A percentile compares a stretch with the other conserved stretches of the same genome.
Conservation (phyloP, 495 filamentous ascomycete species). For the Hapsidospora chrysogenum region DNA sequence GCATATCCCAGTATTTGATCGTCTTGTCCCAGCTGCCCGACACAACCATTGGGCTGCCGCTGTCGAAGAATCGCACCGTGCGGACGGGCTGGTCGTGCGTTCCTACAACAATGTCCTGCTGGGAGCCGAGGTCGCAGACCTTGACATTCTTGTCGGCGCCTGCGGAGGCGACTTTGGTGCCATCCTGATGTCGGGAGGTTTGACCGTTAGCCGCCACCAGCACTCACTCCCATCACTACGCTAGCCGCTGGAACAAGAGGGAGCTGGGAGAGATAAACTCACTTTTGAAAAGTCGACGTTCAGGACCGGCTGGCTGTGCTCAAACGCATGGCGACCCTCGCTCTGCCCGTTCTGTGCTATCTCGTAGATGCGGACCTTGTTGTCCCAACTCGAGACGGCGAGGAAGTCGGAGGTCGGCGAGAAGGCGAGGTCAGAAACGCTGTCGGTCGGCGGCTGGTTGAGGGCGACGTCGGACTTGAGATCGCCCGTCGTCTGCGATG, state of each 20-base stretch:
- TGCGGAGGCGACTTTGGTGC: slow-evolving; percentile 57
- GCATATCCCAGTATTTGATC: slow-evolving; percentile 89
- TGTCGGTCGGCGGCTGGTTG: slow-evolving; percentile 61
- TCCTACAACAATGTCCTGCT: slow-evolving; percentile 43
- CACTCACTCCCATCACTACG: background rate
- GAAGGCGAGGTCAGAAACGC: slow-evolving; percentile 67
- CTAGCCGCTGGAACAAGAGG: background rate
- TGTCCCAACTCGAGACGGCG: slow-evolving; percentile 81
- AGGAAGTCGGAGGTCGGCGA: slow-evolving; percentile 54
- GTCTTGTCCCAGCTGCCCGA: slow-evolving; percentile 95
- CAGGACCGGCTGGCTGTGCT: slow-evolving; percentile 59
- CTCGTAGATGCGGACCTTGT: slow-evolving; percentile 81
- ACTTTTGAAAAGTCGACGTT: slow-evolving; percentile 70
- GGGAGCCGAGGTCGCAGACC: slow-evolving; percentile 52
- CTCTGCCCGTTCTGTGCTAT: slow-evolving; percentile 52
- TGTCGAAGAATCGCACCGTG: slow-evolving; percentile 59
- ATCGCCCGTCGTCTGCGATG: slow-evolving; percentile 68
- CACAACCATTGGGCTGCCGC: slow-evolving; percentile 47
- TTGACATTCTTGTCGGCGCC: slow-evolving; percentile 75
- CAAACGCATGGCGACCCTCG: slow-evolving; percentile 53
- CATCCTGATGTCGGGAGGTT: slow-evolving; percentile 22
- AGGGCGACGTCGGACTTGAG: slow-evolving; percentile 76
- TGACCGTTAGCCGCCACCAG: background rate
- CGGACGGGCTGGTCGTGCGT: slow-evolving; percentile 68
- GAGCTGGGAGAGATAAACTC: slow-evolving; percentile 19